Evolutionary conservation across 148 eudicot species (phyloP), one percentile per base, ranked within the genome.

Genomic region (Heliosperma pusillum): DNA sequence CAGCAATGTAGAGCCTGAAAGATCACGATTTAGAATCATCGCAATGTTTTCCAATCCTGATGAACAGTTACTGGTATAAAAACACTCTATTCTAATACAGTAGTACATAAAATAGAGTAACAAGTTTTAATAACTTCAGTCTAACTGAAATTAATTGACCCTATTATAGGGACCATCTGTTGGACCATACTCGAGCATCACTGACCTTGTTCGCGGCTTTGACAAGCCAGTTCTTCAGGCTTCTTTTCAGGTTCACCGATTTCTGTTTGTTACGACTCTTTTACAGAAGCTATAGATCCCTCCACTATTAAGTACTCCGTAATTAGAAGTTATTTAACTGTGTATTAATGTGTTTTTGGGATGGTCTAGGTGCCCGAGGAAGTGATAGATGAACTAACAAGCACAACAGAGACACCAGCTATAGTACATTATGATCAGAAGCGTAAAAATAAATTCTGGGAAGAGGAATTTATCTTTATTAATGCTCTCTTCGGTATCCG

Each of bases 131-230:
- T 16, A 50, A 50, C 27, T 71, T 6, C 42, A 20, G n/a, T 21
- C 15, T 64, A 5, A 57, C 24, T 12, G 21, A 66, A 9, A 16
- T 26, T 27, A 33, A 60, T 22, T 66, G 69, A 19, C 40, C 47
- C 22, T 33, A 42, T 10, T 67, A 72, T 79, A 91, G 89, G 87
- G 78, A 66, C 80, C 87, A 36, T 29, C 56, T 27, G 22, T 74
- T 15, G 91, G 81, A 50, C 86, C 91, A 3, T 93, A 93, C 80
- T 87, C 97, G 0, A 85, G 88, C 71, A 79, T 94, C 56, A 77
- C 78, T 15, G 96, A 91, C 79, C 74, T 90, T 57, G 73, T 94
- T 66, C 88, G 88, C 13, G 98, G 98, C 47, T 91, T 94, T 36
- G 95, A 88, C 71, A 84, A 80, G 67, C 77, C 72, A 69, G 80